Conservation (phyloP, 805 yeast genomes). For the Tetrapisispora nanseiensis region DNA sequence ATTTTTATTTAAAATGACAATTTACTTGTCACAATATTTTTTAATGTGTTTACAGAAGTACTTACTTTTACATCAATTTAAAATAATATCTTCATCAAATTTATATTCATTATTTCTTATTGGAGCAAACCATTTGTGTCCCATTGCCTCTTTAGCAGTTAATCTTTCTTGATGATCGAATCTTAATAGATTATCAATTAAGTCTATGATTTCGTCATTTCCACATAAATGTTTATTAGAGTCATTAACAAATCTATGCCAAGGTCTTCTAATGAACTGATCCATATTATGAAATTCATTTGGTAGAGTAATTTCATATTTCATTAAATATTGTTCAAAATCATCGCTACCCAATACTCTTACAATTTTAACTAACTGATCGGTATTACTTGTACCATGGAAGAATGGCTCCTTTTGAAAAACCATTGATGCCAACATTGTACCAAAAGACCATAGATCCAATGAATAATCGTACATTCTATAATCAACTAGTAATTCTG, state of each 20-base stretch:
- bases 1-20: no score
- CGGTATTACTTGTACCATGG: conserved; percentile 83
- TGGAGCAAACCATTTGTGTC: conserved; percentile 36
- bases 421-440: conserved; percentile 82
- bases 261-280: conserved; percentile 71
- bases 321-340: conserved; percentile 54
- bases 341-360: conserved; percentile 82
- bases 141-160: conserved; percentile 84
- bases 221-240: conserved; percentile 56
- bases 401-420: conserved; percentile 89
- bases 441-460: conserved; percentile 91
- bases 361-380: conserved; percentile 83
- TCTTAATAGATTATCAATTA: conserved; percentile 61
- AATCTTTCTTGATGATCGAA: conserved; percentile 84
- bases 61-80: neutral
- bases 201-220: conserved; percentile 52
- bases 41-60: neutral
- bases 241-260: conserved; percentile 66
- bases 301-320: conserved; percentile 63
- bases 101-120: conserved; percentile 10
- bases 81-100: neutral
- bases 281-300: conserved; percentile 71
- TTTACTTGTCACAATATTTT: neutral
- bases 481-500: conserved; percentile 77
- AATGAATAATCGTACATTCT: conserved; percentile 85